Percentiles rank a stretch among this genome's conserved stretches.
Evolutionary conservation across 1,284 basidiomycete genomes (phyloP).

Genomic region (Tylopilus orsonianus): DNA sequence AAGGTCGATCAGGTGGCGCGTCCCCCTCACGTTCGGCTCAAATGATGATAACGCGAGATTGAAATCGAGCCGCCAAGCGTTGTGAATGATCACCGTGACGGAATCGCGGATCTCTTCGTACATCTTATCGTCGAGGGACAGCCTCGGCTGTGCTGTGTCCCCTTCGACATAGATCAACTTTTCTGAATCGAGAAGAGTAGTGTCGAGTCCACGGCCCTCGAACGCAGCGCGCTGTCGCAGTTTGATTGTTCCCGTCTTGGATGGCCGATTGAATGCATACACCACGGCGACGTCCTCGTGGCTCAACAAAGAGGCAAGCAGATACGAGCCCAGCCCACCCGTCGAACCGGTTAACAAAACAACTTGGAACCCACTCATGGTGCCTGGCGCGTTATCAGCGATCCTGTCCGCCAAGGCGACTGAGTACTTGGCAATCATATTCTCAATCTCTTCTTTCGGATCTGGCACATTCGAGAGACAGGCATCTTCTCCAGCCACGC

Average conservation of each 20-base stretch:
- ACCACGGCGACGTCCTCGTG: conserved; percentile 21
- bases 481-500: conserved; percentile 7
- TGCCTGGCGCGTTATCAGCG: background rate
- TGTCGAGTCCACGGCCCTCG: conserved; percentile 33
- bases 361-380: conserved; percentile 2
- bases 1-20: conserved; percentile 35
- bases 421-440: conserved; percentile 29
- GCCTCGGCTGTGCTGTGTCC: conserved; percentile 21
- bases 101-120: conserved; percentile 26
- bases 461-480: background rate
- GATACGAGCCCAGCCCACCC: conserved; percentile 31
- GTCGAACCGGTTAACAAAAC: conserved; percentile 35
- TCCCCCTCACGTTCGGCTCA: conserved; percentile 31
- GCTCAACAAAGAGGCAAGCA: conserved; percentile 26
- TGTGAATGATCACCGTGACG: conserved; percentile 28
- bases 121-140: conserved; percentile 26
- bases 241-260: conserved; percentile 13
- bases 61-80: conserved; percentile 40
- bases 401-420: conserved; percentile 2
- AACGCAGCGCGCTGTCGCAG: conserved; percentile 32
- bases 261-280: conserved; percentile 36
- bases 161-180: conserved; percentile 35
- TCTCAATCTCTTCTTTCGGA: conserved; percentile 21
- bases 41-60: conserved; percentile 37
- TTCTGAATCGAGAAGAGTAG: conserved; percentile 24